A percentile compares a stretch with the other conserved stretches of the same genome.
phyloP scores from a whole-genome alignment of 352 stramenopile species.

The Pythium rishiriense region DNA sequence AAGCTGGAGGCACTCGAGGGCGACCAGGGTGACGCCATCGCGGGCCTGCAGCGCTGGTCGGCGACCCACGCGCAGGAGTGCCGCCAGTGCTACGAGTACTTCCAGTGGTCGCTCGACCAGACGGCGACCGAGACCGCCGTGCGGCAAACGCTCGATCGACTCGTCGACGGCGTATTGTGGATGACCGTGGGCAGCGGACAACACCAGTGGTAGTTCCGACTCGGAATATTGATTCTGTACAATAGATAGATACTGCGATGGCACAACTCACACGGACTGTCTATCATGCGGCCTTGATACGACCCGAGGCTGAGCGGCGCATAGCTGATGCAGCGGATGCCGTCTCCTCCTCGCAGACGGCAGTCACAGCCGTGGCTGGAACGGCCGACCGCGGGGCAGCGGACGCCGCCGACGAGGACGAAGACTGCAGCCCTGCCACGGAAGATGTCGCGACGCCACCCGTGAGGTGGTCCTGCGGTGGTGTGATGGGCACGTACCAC shows the following conservation, averaged over 20 bases:
- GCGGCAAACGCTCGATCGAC: constrained; percentile 19
- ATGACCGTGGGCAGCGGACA: background rate
- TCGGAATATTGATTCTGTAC: background rate
- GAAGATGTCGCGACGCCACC: background rate
- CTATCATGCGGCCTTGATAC: constrained; percentile 25
- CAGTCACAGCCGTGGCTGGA: background rate
- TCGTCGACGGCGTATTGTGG: constrained; percentile 17
- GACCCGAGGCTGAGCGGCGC: constrained; percentile 28
- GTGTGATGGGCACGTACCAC: constrained; percentile 87
- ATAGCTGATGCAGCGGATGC: constrained; percentile 7
- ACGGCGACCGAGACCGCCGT: constrained; percentile 24
- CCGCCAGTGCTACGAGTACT: constrained; percentile 51
- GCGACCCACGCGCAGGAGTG: constrained; percentile 49
- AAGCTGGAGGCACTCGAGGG: constrained; percentile 23
- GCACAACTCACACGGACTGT: background rate
- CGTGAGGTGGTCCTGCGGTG: constrained; percentile 58
- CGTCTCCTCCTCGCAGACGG: background rate
- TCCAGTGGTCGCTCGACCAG: constrained; percentile 45
- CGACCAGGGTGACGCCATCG: constrained; percentile 21
- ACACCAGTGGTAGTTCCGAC: constrained; percentile 1
- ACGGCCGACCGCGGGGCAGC: background rate
- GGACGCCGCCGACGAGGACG: constrained; percentile 12
- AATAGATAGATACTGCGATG: constrained; percentile 2
- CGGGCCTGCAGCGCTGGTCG: constrained; percentile 42
- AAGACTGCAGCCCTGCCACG: constrained; percentile 2